These are phyloP conservation scores for Agroathelia rolfsii DNA, from an alignment of 1,284 basidiomycete genomes.

Conservation along the genomic window DNA sequence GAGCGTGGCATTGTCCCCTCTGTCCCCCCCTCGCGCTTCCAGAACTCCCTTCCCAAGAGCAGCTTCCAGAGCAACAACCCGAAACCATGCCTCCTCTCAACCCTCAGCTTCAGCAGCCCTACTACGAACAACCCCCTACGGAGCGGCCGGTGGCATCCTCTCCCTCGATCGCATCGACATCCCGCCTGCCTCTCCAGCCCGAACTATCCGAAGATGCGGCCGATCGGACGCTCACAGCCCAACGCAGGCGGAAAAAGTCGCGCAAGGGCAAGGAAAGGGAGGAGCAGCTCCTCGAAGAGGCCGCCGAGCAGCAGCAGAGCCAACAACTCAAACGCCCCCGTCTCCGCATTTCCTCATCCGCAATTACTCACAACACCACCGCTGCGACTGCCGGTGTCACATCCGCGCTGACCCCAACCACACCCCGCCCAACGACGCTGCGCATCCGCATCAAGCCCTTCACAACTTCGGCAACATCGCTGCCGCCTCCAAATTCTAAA, in stretches of 20 bases:
- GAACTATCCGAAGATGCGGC: conserved; percentile 19
- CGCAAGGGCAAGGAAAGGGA: conserved; percentile 21
- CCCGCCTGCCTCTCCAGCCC: conserved; percentile 10
- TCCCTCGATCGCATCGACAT: conserved; percentile 8
- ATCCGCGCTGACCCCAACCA: conserved; percentile 16
- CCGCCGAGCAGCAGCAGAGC: conserved; percentile 14
- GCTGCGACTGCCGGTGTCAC: too few relatives aligned
- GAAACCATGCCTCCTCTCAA: conserved; percentile 5
- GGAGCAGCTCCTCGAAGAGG: conserved; percentile 18
- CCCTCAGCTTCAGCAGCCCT: conserved; percentile 5
- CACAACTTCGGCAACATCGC: too few relatives aligned
- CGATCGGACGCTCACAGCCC: conserved; percentile 16
- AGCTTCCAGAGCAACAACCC: conserved; percentile 12
- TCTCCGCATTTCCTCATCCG: conserved; percentile 25
- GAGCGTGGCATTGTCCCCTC: conserved; percentile 65
- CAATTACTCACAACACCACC: too few relatives aligned
- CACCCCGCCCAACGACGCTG: conserved; percentile 23
- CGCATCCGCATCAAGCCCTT: conserved; percentile 37
- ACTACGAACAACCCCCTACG: conserved; percentile 6
- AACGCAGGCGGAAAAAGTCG: conserved; percentile 17
- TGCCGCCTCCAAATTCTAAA: conserved; percentile 46
- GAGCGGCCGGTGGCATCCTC: conserved; percentile 10
- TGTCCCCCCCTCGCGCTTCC: conserved; percentile 35
- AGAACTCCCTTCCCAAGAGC: conserved; percentile 13
- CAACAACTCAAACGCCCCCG: conserved; percentile 30